Percentiles rank a stretch among this genome's conserved stretches.
These are phyloP conservation scores for Xanthoceras sorbifolium DNA, from an alignment of 345 rosid genomes.

Conservation along the genomic window DNA sequence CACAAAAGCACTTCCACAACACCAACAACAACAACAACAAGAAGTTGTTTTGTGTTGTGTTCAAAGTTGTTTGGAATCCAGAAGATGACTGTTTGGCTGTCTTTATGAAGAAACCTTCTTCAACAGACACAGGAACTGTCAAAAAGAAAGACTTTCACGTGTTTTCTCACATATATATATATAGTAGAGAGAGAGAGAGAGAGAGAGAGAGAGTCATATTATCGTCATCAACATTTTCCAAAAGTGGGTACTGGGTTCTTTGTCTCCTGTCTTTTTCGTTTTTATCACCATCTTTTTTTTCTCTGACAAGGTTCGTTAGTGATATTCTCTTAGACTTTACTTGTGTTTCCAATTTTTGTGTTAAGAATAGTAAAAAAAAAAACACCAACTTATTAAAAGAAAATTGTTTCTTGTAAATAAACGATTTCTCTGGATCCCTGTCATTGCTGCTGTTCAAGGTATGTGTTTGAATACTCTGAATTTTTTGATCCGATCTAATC, in stretches of 20 bases:
- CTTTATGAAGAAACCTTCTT: conserved; percentile 16
- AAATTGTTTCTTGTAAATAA: no score
- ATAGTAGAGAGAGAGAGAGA: no score
- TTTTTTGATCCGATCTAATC: background rate
- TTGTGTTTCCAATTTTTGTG: no score
- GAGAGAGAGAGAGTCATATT: background rate
- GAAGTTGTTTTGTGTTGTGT: background rate
- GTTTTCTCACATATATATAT: background rate
- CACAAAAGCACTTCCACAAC: background rate
- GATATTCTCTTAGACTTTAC: background rate
- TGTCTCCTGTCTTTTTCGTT: background rate
- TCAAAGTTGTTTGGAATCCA: background rate
- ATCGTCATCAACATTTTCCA: background rate
- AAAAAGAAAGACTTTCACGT: conserved; percentile 1
- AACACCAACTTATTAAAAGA: no score
- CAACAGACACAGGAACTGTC: conserved; percentile 7
- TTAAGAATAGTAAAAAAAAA: no score
- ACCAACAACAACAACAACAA: background rate
- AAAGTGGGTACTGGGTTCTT: background rate
- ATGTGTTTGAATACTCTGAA: background rate
- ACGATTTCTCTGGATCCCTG: background rate
- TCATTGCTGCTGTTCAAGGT: background rate
- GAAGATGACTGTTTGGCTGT: background rate
- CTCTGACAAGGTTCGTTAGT: background rate
- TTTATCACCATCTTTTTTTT: background rate